Evolutionary conservation across 352 stramenopile genomes (phyloP).

Genomic region (Globisporangium camurandrum): DNA sequence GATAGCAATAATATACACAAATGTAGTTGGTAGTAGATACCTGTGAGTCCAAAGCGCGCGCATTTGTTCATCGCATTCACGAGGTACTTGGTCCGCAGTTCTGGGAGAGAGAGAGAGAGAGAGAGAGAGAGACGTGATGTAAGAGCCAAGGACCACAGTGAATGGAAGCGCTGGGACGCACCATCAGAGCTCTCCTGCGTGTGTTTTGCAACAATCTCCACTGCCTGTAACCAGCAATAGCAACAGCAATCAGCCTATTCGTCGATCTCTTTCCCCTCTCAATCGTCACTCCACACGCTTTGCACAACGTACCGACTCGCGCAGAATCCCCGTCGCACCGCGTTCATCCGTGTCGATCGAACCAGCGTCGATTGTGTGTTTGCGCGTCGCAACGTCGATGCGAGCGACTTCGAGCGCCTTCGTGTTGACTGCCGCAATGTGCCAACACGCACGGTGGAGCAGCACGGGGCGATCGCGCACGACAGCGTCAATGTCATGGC

Average conservation of each 20-base stretch:
- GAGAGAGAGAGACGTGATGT: not conserved
- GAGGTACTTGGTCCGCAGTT: constrained; percentile 55
- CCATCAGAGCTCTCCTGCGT: constrained; percentile 59
- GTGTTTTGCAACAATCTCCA: constrained; percentile 65
- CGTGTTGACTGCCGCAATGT: constrained; percentile 84
- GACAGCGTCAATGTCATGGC: constrained; percentile 72
- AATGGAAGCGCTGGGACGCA: constrained; percentile 8
- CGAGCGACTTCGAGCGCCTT: constrained; percentile 70
- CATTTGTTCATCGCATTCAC: constrained; percentile 53
- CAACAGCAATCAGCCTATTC: too few species aligned
- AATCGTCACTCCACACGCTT: not conserved
- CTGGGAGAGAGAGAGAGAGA: constrained; percentile 14
- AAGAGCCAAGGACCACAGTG: not conserved
- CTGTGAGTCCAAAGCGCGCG: constrained; percentile 68
- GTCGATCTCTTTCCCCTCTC: too few species aligned
- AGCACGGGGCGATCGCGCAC: constrained; percentile 60
- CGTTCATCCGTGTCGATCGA: constrained; percentile 59
- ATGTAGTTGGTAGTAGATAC: constrained; percentile 6
- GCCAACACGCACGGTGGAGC: constrained; percentile 86
- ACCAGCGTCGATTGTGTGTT: constrained; percentile 27
- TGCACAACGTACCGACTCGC: constrained; percentile 38
- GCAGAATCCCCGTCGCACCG: constrained; percentile 59
- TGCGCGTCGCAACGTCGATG: constrained; percentile 28
- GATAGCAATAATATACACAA: not conserved
- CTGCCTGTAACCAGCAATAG: constrained; percentile 38